Evolutionary conservation across 2,329 filamentous ascomycete genomes (phyloP).

Genomic region (Talaromyces sp.): DNA sequence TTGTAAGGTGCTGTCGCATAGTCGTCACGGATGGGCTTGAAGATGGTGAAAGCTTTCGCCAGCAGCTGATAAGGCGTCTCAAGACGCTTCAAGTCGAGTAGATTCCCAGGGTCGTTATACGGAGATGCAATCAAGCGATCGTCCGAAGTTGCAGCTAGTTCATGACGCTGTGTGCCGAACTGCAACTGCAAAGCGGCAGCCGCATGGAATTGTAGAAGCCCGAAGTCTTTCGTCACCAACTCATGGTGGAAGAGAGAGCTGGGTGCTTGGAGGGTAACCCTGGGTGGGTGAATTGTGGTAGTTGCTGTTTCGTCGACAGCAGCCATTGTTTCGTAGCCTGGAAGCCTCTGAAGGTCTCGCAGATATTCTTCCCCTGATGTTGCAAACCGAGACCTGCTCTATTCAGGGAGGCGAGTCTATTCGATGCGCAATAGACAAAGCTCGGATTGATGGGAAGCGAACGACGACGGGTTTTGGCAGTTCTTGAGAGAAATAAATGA

Average conservation of each 20-base stretch:
- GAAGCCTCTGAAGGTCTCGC: background rate
- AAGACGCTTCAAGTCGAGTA: constrained; percentile 68
- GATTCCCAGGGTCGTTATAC: constrained; percentile 67
- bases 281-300: constrained; percentile 6
- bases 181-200: constrained; percentile 34
- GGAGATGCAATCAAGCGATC: constrained; percentile 65
- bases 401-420: background rate
- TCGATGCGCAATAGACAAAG: background rate
- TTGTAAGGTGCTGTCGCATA: constrained; percentile 75
- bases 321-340: background rate
- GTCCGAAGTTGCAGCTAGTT: constrained; percentile 21
- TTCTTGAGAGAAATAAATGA: background rate
- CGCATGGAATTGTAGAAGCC: constrained; percentile 34
- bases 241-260: constrained; percentile 29
- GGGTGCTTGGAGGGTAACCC: constrained; percentile 15
- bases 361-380: background rate
- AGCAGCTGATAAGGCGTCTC: constrained; percentile 65
- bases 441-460: background rate
- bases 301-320: constrained; percentile 2
- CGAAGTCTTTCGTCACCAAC: constrained; percentile 32
- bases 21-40: constrained; percentile 62
- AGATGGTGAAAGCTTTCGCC: constrained; percentile 64
- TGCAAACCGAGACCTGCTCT: background rate
- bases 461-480: background rate
- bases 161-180: constrained; percentile 18